Percentiles rank a stretch among this genome's conserved stretches.
These are phyloP conservation scores for Ophiostoma novo-ulmi DNA, from an alignment of 2,329 filamentous ascomycete genomes.

Conservation along the genomic window DNA sequence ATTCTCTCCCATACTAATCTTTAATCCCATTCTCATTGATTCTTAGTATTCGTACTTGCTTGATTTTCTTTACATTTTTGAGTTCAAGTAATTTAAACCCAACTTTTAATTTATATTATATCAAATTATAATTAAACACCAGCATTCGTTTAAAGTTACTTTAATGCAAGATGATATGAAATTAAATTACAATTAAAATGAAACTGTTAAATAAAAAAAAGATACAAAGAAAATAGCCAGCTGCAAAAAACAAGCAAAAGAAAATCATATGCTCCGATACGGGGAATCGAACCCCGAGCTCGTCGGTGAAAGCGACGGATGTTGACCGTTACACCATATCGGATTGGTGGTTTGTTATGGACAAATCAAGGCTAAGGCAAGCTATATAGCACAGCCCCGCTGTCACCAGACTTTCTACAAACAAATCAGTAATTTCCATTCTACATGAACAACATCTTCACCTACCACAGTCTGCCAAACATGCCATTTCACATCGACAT, in stretches of 20 bases:
- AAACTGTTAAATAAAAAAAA: not conserved
- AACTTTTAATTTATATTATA: too few relatives aligned
- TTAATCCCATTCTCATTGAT: not conserved
- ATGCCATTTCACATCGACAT: not conserved
- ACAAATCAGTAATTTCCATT: too few relatives aligned
- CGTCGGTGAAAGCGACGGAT: conserved; percentile 14
- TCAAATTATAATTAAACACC: too few relatives aligned
- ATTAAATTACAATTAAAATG: not conserved
- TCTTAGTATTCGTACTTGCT: not conserved
- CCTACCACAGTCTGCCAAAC: not conserved
- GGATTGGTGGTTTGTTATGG: conserved; percentile 8
- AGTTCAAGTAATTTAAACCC: too few relatives aligned
- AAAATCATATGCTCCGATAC: not conserved
- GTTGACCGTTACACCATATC: conserved; percentile 17
- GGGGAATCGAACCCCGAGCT: conserved; percentile 15
- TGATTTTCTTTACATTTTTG: too few relatives aligned
- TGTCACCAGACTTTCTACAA: too few relatives aligned
- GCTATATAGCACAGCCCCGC: not conserved
- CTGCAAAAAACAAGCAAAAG: conserved; percentile 6
- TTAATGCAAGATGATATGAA: not conserved
- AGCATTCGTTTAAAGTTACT: too few relatives aligned
- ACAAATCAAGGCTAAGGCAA: not conserved
- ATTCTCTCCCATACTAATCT: too few relatives aligned
- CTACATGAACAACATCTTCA: not conserved
- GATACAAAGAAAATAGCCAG: not conserved